Percentiles rank a stretch among this genome's conserved stretches.
phyloP scores from a whole-genome alignment of 2,329 filamentous ascomycete genomes.

The Paecilomyces variotii region DNA sequence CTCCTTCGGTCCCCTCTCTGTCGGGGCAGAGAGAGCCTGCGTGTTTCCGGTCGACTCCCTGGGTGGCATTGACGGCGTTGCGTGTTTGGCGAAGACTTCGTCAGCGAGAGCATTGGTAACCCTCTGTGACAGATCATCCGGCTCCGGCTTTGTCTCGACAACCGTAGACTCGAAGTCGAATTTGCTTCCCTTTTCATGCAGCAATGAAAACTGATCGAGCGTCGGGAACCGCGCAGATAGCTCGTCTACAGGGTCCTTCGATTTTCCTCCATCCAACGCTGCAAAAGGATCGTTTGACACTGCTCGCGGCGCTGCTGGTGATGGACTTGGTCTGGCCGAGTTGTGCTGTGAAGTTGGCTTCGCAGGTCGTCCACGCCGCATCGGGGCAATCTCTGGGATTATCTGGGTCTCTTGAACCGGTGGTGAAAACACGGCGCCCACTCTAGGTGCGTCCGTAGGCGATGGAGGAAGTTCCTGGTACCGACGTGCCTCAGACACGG shows the following conservation, averaged over 20 bases:
- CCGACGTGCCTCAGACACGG: slow-evolving; percentile 56
- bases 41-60: slow-evolving; percentile 17
- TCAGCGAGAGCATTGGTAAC: slow-evolving; percentile 73
- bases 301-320: slow-evolving; percentile 65
- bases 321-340: slow-evolving; percentile 54
- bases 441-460: slow-evolving; percentile 51
- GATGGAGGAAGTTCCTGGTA: slow-evolving; percentile 53
- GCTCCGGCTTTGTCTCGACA: slow-evolving; percentile 32
- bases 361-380: slow-evolving; percentile 76
- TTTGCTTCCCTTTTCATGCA: slow-evolving; percentile 74
- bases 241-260: slow-evolving; percentile 57
- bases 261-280: slow-evolving; percentile 65
- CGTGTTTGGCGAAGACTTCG: slow-evolving; percentile 62
- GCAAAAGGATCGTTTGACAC: slow-evolving; percentile 78
- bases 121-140: slow-evolving; percentile 54
- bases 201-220: slow-evolving; percentile 82
- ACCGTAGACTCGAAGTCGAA: slow-evolving; percentile 68
- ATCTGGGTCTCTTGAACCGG: slow-evolving; percentile 60
- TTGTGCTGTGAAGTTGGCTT: slow-evolving; percentile 40
- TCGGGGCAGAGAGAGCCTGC: slow-evolving; percentile 17
- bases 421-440: slow-evolving; percentile 77
- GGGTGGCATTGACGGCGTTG: slow-evolving; percentile 19
- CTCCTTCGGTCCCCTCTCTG: slow-evolving; percentile 15
- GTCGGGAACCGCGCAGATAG: slow-evolving; percentile 80
- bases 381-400: slow-evolving; percentile 85